These are phyloP conservation scores for Musa acuminata DNA, from an alignment of 176 grass and related monocot genomes.

Conservation along the genomic window DNA sequence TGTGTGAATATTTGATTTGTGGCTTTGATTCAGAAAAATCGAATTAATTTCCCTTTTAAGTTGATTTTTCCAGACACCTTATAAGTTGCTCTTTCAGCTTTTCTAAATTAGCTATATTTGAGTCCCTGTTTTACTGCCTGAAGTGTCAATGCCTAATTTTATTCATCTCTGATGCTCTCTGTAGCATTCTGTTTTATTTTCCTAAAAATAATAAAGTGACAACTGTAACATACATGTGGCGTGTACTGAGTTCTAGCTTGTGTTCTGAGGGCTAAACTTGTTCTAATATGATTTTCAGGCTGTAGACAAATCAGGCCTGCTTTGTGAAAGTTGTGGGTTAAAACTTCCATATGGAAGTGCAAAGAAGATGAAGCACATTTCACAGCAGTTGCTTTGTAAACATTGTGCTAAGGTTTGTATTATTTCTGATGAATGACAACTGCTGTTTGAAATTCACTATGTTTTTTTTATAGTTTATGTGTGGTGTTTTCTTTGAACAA, in stretches of 20 bases:
- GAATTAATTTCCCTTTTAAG: no score
- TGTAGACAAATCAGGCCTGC: constrained; percentile 28
- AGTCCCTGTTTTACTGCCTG: no score
- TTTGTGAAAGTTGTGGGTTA: constrained; percentile 55
- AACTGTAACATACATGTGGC: no score
- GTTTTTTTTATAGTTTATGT: constrained; percentile 1
- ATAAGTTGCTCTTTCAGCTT: no score
- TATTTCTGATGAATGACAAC: neutral
- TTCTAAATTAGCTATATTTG: no score
- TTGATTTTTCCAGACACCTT: no score
- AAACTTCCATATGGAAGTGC: constrained; percentile 36
- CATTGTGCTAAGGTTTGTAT: constrained; percentile 57
- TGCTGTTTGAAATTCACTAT: neutral
- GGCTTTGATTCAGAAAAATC: no score
- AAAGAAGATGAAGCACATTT: constrained; percentile 48
- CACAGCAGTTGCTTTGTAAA: constrained; percentile 44
- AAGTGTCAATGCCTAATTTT: neutral
- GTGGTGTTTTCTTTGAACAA: neutral
- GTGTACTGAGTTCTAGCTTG: neutral
- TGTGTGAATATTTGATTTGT: no score
- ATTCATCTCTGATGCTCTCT: no score
- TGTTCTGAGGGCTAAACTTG: neutral
- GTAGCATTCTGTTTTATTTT: no score
- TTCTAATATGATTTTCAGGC: constrained; percentile 25
- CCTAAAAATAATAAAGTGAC: no score